Base-by-base conservation (phyloP, 257 asterid species). In the Craterostigma plantagineum region DNA sequence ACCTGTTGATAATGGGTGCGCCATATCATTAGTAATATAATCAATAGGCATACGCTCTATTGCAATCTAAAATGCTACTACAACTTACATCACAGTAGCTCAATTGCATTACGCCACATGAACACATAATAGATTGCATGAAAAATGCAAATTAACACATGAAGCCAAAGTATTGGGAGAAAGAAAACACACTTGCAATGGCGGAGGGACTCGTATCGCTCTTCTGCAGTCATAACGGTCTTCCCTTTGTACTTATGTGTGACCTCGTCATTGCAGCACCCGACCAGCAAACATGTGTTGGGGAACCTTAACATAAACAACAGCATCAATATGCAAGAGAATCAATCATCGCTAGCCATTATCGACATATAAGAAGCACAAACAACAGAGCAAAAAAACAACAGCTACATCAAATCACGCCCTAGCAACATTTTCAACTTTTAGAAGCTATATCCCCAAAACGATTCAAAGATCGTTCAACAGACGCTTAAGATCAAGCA, bases 211-310 rank as follows among this genome's bases (percentile, higher is more conserved):
- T 87, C 98, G 43, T 79, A 82, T 16, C 95, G 93, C 69, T 87
- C 98, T 16, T 49, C 30, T 3, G 63, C 95, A 1, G 69, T 79
- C 95, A 87, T 87, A 48, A 87, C 95, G 14, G 95, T 87, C 69
- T 82, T 87, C 34, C 98, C 98, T 73, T 87, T 87, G 72, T 4
- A 79, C 72, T 61, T 79, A 77, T 79, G 92, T 13, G 98, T 87
- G 40, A 63, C 64, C 57, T 76, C 95, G 48, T 82, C 98, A 42
- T 63, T 87, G 78, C 95, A 87, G 63, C 92, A 74, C 17, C 98
- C 95, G 48, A 87, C 98, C 42, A 87, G 63, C 66, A 87, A 77
- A 61, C 72, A 69, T 16, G 93, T 56, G 60, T 76, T 70, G 11
- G 93, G 92, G 47, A 82, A 82, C 72, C 98, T 87, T 23, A 6